phyloP scores from a whole-genome alignment of 169 alveolate genomes.

The Miamiensis avidus region DNA sequence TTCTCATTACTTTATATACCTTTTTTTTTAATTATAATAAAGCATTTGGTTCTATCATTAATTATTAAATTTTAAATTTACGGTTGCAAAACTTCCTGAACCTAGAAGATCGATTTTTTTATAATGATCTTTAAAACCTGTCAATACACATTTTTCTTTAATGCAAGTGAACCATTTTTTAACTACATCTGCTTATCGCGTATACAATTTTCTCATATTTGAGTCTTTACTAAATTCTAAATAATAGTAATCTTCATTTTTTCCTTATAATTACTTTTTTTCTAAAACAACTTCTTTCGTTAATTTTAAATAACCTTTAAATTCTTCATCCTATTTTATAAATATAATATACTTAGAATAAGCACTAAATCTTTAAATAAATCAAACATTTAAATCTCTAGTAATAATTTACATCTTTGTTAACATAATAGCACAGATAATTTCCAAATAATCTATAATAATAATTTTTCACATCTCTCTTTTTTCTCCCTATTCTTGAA shows the following conservation, averaged over 20 bases:
- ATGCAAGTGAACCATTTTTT: neutral
- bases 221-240: neutral
- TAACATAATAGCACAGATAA: neutral
- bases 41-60: neutral
- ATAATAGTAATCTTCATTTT: neutral
- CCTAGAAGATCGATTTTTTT: slow-evolving; percentile 15
- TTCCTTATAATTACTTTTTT: neutral
- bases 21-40: neutral
- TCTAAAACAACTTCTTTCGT: neutral
- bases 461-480: neutral
- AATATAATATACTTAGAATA: too few relatives aligned
- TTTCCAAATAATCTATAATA: neutral
- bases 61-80: slow-evolving; percentile 2
- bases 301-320: neutral
- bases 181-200: neutral
- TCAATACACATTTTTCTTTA: slow-evolving; percentile 9
- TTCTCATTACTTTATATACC: slow-evolving; percentile 28
- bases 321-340: neutral
- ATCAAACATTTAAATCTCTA: neutral
- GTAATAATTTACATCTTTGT: neutral
- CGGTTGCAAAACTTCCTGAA: slow-evolving; percentile 26
- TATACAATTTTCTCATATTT: neutral
- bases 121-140: slow-evolving; percentile 17
- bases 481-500: neutral
- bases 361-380: too few relatives aligned